Evolutionary conservation across 768 basidiomycete species (phyloP).

Genomic region (Chalciporus pseudorubinellus): DNA sequence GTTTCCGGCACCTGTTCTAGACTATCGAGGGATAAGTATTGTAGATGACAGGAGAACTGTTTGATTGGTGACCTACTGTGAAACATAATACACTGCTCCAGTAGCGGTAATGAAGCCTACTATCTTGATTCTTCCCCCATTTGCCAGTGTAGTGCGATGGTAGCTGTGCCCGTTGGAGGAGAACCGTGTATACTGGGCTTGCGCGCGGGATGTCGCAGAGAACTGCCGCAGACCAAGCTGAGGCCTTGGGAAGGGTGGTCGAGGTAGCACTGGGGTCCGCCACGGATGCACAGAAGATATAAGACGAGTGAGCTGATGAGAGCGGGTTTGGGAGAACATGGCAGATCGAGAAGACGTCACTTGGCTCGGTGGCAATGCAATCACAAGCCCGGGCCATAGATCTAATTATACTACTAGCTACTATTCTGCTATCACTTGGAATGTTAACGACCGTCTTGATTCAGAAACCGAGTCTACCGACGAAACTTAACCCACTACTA

Average conservation of each 20-base stretch:
- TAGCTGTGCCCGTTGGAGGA: constrained; percentile 15
- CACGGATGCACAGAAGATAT: not conserved
- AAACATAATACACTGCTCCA: constrained; percentile 27
- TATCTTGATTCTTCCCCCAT: constrained; percentile 14
- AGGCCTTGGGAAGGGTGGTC: not conserved
- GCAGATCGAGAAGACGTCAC: not conserved
- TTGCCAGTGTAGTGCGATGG: not conserved
- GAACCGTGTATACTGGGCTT: constrained; percentile 30
- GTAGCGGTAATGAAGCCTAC: constrained; percentile 16
- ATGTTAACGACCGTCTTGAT: no score
- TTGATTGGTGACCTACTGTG: constrained; percentile 23
- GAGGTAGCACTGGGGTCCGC: not conserved
- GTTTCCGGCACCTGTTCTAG: constrained; percentile 85
- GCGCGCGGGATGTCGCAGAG: constrained; percentile 18
- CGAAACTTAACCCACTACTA: no score
- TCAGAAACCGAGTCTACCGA: no score
- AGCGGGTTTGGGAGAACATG: constrained; percentile 13
- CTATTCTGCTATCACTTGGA: no score
- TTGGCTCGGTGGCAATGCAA: not conserved
- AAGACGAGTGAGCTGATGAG: not conserved
- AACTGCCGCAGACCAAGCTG: constrained; percentile 13
- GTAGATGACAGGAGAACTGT: not conserved
- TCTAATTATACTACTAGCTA: no score
- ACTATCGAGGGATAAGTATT: constrained; percentile 37
- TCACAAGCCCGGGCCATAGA: no score